Evolutionary conservation across 352 stramenopile species (phyloP).

Genomic region (Globisporangium middletonii): DNA sequence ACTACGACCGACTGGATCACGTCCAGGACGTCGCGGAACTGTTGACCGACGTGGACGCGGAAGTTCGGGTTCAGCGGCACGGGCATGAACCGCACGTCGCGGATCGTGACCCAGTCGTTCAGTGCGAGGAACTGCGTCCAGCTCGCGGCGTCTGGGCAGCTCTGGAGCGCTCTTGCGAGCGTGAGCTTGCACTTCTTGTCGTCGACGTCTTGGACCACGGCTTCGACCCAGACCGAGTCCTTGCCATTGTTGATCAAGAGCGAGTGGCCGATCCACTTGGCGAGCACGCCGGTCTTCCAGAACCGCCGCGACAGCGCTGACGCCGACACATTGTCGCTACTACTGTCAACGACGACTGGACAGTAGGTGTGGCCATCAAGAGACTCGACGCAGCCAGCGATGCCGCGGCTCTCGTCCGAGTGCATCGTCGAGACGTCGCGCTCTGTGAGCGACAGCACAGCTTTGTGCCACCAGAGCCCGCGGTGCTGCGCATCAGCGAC

Average conservation of each 20-base stretch:
- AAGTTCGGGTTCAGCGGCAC: constrained; percentile 54
- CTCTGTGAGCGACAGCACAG: constrained; percentile 39
- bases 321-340: constrained; percentile 19
- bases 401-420: constrained; percentile 41
- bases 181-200: constrained; percentile 61
- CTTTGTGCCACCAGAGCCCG: constrained; percentile 68
- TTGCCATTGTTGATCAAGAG: constrained; percentile 69
- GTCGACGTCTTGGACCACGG: constrained; percentile 45
- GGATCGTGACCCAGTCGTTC: constrained; percentile 49
- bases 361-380: constrained; percentile 63
- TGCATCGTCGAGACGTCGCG: constrained; percentile 54
- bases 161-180: constrained; percentile 47
- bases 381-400: constrained; percentile 38
- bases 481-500: constrained; percentile 45
- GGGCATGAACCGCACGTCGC: constrained; percentile 40
- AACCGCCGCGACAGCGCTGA: constrained; percentile 16
- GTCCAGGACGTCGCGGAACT: constrained; percentile 53
- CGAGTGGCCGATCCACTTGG: constrained; percentile 50
- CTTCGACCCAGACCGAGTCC: constrained; percentile 64
- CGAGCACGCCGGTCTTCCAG: constrained; percentile 25
- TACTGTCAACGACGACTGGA: constrained; percentile 32
- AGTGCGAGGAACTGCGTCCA: constrained; percentile 36
- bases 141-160: constrained; percentile 18
- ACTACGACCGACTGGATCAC: constrained; percentile 54
- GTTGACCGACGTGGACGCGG: constrained; percentile 57